Evolutionary conservation across 768 basidiomycete genomes (phyloP), one percentile per base, ranked within the genome.

Genomic region (Lentinula boryana): DNA sequence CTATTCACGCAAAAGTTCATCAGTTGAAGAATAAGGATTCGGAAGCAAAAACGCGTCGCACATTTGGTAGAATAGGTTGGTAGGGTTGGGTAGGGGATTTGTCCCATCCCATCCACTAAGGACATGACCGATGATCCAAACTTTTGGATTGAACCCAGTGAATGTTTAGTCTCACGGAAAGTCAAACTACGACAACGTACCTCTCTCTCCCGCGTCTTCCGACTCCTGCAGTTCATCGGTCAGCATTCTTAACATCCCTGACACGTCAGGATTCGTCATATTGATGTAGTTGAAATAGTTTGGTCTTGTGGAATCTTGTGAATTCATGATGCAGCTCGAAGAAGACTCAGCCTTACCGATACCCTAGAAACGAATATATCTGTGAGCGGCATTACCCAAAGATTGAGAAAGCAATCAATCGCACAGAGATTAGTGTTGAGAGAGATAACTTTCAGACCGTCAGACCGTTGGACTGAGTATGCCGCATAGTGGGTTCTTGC

Each of bases 271-370:
- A 27, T 81, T 69, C 23, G 84, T 84, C 67, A 88, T 78, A 65
- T 91, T 89, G 72, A 91, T 85, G 67, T 87, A 92, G 69, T 87
- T 88, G 74, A 90, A 88, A 64, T 81, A 84, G 68, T 92, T 92
- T 12, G 84, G 76, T 53, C 84, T 85, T 33, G 36, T 35, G 21
- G 8, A 35, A 13, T 32, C 6, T 38, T 40, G 53, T 56, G 0
- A 38, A 62, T 58, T 59, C 23, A 56, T 18, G 18, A 49, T 4
- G 8, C 21, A 16, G 5, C 50, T 63, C 60, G 64, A 44, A 61
- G 27, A 23, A 46, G 38, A 21, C 18, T 52, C 12, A 2, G 27
- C 58, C 66, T 56, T 53, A 74, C 72, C 64, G 65, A 58, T 71
- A 75, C 71, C 75, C 74, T 74, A 44, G 32, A 44, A 4, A 9